phyloP scores from a whole-genome alignment of 164 flowering plant species.

The Berberis vulgaris region DNA sequence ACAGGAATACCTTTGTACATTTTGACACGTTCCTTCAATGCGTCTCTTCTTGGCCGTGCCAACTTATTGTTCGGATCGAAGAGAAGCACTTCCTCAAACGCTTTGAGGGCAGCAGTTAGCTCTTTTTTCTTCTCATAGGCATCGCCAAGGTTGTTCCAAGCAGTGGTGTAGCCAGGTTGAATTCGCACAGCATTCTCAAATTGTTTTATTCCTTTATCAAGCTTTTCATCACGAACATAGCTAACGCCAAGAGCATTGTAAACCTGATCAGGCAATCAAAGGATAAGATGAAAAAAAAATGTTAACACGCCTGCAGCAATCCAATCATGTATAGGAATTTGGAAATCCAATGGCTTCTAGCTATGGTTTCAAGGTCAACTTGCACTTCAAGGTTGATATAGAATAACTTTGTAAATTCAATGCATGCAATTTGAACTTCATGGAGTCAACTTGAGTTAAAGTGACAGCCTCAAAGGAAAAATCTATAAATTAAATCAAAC shows the following conservation, averaged over 20 bases:
- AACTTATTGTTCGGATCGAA: slow-evolving; percentile 86
- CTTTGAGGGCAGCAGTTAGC: slow-evolving; percentile 61
- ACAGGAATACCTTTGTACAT: slow-evolving; percentile 69
- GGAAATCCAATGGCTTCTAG: too few species aligned
- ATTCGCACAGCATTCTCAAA: slow-evolving; percentile 78
- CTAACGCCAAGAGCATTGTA: slow-evolving; percentile 90
- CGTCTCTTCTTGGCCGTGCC: slow-evolving; percentile 79
- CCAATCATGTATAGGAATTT: too few species aligned
- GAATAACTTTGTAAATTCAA: too few species aligned
- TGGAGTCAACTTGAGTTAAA: too few species aligned
- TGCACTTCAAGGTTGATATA: too few species aligned
- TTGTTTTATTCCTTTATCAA: slow-evolving; percentile 74
- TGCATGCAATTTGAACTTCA: too few species aligned
- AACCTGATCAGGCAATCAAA: slow-evolving; percentile 36
- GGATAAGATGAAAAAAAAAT: neutral
- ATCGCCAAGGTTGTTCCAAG: slow-evolving; percentile 98
- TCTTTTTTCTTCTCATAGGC: slow-evolving; percentile 89
- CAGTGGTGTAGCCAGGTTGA: slow-evolving; percentile 94
- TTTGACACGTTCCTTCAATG: slow-evolving; percentile 48
- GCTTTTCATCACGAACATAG: slow-evolving; percentile 70
- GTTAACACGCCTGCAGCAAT: too few species aligned
- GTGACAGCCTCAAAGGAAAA: too few species aligned
- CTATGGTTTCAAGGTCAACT: too few species aligned
- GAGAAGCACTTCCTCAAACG: slow-evolving; percentile 84
- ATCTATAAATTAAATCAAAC: too few species aligned